Evolutionary conservation across 2,329 filamentous ascomycete genomes (phyloP), one percentile per base, ranked within the genome.

Genomic region (Coniochaeta pulveracea): DNA sequence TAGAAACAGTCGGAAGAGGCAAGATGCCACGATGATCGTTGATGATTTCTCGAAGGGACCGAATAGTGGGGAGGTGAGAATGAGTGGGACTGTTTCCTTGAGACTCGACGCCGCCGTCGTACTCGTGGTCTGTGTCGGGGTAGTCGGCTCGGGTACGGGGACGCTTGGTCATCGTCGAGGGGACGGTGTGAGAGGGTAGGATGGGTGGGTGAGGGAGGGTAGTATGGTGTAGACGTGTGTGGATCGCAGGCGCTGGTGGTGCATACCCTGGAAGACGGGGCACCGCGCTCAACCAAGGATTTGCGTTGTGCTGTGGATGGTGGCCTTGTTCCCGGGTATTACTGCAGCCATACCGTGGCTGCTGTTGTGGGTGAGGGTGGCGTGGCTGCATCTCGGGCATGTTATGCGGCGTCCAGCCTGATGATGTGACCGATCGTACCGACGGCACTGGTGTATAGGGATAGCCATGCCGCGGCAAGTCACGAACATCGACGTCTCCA

Each of bases 121-220:
- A 42, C 9, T 43, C 43, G 31, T 39, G 31, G 5, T 48, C 43
- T 5, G 36, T 29, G 19, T 8, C 22, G 22, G 22, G 22, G 22
- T n/a, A 66, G 56, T 10, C 61, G 61, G 38, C 57, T 64, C 7
- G 65, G 51, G 44, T 57, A 55, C 5, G 61, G 61, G 36, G 57
- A 60, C 3, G 58, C 49, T 4, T 44, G 40, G 7, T 40, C 17
- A 10, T 46, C 44, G 27, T 51, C 44, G 24, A 43, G 40, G 14
- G 22, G 37, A 19, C 25, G 40, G 19, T n/a, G 27, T 34, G 34
- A 37, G 30, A 21, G 26, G 25, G 26, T 29, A 34, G 25, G 28
- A 27, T 22, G 28, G 27, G 36, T 40, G 36, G 18, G 18, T 3
- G 18, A 19, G 18, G n/a, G n/a, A n/a, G 16, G 28, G 11, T 31